A percentile compares a stretch with the other conserved stretches of the same genome.
Conservation (phyloP, 2,329 filamentous ascomycete species). For the Colletotrichum sp. region DNA sequence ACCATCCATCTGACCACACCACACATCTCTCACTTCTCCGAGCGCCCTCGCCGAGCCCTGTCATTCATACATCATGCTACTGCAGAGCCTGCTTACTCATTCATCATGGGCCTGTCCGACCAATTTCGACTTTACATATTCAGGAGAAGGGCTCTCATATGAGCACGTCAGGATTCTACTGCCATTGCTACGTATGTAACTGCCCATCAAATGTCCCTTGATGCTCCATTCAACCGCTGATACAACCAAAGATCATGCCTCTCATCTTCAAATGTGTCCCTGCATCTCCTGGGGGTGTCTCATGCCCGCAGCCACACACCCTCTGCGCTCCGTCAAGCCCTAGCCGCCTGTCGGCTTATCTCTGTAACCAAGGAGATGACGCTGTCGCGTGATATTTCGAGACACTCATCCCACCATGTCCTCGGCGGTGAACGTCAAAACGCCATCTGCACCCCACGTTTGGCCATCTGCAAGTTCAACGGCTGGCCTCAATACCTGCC, state of each 20-base stretch:
- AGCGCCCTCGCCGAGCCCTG: neutral
- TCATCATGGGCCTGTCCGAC: neutral
- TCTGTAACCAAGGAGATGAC: neutral
- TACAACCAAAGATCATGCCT: neutral
- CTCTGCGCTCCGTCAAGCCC: neutral
- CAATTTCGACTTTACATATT: neutral
- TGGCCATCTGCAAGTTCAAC: neutral
- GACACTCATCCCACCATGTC: conserved; percentile 9
- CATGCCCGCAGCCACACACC: neutral
- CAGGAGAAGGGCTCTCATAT: neutral
- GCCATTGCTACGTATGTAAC: neutral
- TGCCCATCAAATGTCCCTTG: neutral
- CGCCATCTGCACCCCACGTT: conserved; percentile 5
- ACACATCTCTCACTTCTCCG: neutral
- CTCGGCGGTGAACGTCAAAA: conserved; percentile 11
- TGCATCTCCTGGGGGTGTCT: neutral
- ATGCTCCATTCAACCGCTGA: neutral
- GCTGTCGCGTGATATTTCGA: conserved; percentile 7
- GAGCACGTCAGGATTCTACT: neutral
- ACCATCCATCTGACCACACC: neutral
- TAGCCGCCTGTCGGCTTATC: neutral
- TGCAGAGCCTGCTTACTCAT: neutral
- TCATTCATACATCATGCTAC: neutral
- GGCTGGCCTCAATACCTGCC: neutral
- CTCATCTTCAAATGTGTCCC: neutral